Base-by-base conservation (phyloP, 2,329 filamentous ascomycete genomes). In the Triangularia verruculosa region DNA sequence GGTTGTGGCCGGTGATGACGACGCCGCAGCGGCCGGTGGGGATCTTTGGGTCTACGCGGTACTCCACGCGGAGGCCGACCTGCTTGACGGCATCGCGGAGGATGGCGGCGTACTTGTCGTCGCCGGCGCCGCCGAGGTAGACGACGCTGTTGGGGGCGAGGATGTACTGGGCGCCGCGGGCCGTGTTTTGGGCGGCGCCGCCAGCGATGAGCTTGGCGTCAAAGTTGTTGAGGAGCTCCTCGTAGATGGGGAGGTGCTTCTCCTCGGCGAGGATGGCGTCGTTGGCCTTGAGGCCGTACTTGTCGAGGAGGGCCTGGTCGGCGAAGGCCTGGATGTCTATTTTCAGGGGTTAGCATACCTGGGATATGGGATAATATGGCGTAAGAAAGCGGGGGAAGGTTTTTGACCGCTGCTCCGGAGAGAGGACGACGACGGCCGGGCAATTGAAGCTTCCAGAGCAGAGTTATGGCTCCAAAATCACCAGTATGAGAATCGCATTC, bases 141-240 rank as follows among this genome's bases (percentile, higher is more conserved):
- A 96, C 87, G 74, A 96, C 92, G 68, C 91, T 94, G 82, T 97
- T 90, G 66, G 90, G 82, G 30, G 92, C 88, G 63, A 99, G 92
- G 69, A 98, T 88, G 84, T 99, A 99, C 87, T 95, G 92, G 68
- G 94, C 95, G 71, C 95, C 95, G 74, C 95, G 89, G 71, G 95
- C 94, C 61, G 93, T 96, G 86, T 99, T 99, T 82, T 99, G 95
- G 28, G 95, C 95, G 62, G 95, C 95, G 74, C 95, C 95, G 70
- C 95, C 95, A 61, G 95, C 93, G 75, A 98, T 95, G 76, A 98
- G 84, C 81, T 96, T 96, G 68, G 94, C 94, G 72, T 95, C 87
- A 80, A 89, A 92, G 85, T 95, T 94, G 80, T 91, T 89, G 72
- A 97, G 86, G 70, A 98, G 86, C 74, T 99, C 95, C 76, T 98